A percentile compares a stretch with the other conserved stretches of the same genome.
Conservation (phyloP, 2,329 filamentous ascomycete genomes). For the Curvularia sp. region DNA sequence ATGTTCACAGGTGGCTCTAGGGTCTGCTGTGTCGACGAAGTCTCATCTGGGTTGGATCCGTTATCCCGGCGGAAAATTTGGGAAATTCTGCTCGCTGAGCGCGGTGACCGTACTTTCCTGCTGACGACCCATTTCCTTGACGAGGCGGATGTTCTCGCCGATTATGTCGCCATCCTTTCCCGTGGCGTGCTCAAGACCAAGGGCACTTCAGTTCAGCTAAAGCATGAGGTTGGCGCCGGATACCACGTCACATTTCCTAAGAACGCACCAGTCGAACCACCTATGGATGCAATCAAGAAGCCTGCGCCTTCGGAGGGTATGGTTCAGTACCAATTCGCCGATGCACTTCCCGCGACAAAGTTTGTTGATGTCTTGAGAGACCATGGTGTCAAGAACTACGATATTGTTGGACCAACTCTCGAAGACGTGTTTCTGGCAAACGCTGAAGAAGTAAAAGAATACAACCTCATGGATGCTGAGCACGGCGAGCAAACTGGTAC, state of each 20-base stretch:
- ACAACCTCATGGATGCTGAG: slow-evolving; percentile 49
- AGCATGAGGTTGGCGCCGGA: slow-evolving; percentile 80
- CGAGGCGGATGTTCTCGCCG: slow-evolving; percentile 87
- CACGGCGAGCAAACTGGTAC: slow-evolving; percentile 29
- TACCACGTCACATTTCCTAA: slow-evolving; percentile 69
- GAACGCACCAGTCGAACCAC: slow-evolving; percentile 55
- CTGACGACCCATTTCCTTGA: slow-evolving; percentile 94
- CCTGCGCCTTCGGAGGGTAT: slow-evolving; percentile 63
- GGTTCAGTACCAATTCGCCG: slow-evolving; percentile 73
- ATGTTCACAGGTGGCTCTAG: slow-evolving; percentile 91
- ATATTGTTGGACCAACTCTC: slow-evolving; percentile 86
- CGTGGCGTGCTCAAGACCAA: slow-evolving; percentile 82
- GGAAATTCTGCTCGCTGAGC: slow-evolving; percentile 88
- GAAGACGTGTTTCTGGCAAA: slow-evolving; percentile 91
- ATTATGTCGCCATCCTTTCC: slow-evolving; percentile 86
- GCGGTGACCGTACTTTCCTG: slow-evolving; percentile 81
- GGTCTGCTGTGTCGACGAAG: slow-evolving; percentile 91
- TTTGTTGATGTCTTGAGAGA: slow-evolving; percentile 75
- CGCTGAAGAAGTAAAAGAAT: slow-evolving; percentile 75
- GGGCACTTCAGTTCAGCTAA: slow-evolving; percentile 85
- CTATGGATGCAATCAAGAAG: slow-evolving; percentile 56
- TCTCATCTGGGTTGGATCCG: slow-evolving; percentile 86
- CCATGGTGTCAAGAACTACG: slow-evolving; percentile 74
- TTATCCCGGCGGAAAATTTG: slow-evolving; percentile 87
- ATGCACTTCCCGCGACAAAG: slow-evolving; percentile 72